A percentile compares a stretch with the other conserved stretches of the same genome.
Conservation (phyloP, 2,329 filamentous ascomycete genomes). For the Penicillium corylophilum region DNA sequence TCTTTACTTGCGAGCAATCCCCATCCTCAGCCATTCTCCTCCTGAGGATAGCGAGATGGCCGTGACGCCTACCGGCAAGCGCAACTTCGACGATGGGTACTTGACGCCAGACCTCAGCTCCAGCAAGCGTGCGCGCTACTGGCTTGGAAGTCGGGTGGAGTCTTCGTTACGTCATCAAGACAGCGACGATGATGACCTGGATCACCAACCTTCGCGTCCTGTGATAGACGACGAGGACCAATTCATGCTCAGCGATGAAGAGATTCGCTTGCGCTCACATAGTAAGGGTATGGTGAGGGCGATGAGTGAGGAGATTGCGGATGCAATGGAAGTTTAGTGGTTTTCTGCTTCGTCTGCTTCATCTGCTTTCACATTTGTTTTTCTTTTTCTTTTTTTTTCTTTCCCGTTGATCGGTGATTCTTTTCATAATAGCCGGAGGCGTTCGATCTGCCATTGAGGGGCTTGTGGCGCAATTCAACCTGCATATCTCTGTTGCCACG, state of each 20-base stretch:
- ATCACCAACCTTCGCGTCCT: slow-evolving; percentile 25
- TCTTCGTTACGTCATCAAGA: slow-evolving; percentile 44
- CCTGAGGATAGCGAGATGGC: slow-evolving; percentile 46
- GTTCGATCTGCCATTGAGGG: slow-evolving; percentile 16
- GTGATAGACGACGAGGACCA: slow-evolving; percentile 43
- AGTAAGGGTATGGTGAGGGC: slow-evolving; percentile 50
- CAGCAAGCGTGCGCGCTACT: slow-evolving; percentile 81
- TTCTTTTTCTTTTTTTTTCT: slow-evolving; percentile 12
- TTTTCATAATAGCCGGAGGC: slow-evolving; percentile 18
- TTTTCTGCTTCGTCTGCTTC: slow-evolving; percentile 5
- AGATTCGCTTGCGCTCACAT: slow-evolving; percentile 36
- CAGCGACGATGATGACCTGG: slow-evolving; percentile 44
- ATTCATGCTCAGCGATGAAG: slow-evolving; percentile 48
- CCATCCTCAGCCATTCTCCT: slow-evolving; percentile 67
- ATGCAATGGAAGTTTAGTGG: slow-evolving; percentile 53
- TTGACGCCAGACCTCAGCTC: slow-evolving; percentile 57
- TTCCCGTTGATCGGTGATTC: slow-evolving; percentile 21
- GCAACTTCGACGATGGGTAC: slow-evolving; percentile 50
- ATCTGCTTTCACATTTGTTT: slow-evolving; percentile 14
- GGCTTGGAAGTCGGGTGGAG: slow-evolving; percentile 69
- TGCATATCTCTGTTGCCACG: slow-evolving; percentile 17
- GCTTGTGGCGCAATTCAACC: slow-evolving; percentile 26
- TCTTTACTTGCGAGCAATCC: slow-evolving; percentile 83
- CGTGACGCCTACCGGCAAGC: slow-evolving; percentile 45
- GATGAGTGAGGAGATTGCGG: slow-evolving; percentile 55